phyloP scores from a whole-genome alignment of 2,329 filamentous ascomycete species.

The Aspergillus fructus region DNA sequence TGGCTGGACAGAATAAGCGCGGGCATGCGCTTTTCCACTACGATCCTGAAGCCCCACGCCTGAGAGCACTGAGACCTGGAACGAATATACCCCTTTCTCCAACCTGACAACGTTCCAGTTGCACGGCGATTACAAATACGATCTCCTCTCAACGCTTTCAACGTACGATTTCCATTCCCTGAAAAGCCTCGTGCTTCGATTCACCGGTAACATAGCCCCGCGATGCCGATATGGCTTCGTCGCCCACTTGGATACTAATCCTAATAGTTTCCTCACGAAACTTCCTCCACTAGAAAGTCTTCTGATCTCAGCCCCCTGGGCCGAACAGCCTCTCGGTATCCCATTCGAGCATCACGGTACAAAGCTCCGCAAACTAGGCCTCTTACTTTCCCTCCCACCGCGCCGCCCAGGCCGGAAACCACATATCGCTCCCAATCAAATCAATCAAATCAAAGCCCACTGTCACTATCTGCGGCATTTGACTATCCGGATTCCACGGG shows the following conservation, averaged over 20 bases:
- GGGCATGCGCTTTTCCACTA: neutral
- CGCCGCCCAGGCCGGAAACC: neutral
- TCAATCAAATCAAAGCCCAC: constrained; percentile 1
- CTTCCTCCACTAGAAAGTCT: constrained; percentile 2
- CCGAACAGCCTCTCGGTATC: neutral
- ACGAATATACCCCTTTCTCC: constrained; percentile 1
- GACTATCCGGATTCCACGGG: neutral
- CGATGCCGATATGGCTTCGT: neutral
- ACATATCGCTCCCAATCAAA: neutral
- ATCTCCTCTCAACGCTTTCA: neutral
- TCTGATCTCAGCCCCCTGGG: constrained; percentile 1
- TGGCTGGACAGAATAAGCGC: neutral
- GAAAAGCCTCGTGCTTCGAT: neutral
- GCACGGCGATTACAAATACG: neutral
- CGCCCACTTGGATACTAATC: constrained; percentile 1
- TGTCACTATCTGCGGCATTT: neutral
- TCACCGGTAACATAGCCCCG: neutral
- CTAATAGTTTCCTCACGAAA: neutral
- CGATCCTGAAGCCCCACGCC: neutral
- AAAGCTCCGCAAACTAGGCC: neutral
- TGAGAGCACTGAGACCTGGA: neutral
- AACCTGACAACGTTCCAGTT: constrained; percentile 4
- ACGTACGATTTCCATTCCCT: neutral
- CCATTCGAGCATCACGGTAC: constrained; percentile 2
- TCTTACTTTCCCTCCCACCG: neutral